These are phyloP conservation scores for Schizopora paradoxa DNA, from an alignment of 1,284 basidiomycete species.

Conservation along the genomic window DNA sequence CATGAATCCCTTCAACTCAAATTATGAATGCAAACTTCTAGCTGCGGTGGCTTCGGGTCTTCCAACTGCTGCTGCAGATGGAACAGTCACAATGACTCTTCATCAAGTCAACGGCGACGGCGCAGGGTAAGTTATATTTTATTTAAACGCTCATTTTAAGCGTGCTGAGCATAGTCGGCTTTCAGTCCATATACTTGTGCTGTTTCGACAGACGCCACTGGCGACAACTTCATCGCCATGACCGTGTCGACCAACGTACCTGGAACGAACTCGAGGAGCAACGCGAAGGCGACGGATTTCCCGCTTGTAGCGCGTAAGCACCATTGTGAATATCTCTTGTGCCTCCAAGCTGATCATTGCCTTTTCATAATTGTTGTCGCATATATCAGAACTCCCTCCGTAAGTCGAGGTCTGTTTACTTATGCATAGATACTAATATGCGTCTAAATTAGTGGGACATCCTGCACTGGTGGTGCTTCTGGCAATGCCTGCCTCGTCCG, in stretches of 20 bases:
- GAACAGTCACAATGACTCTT: conserved; percentile 22
- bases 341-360: not conserved
- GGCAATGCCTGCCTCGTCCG: conserved; percentile 23
- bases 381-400: not conserved
- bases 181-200: conserved; percentile 21
- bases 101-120: conserved; percentile 24
- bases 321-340: conserved; percentile 2
- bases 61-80: conserved; percentile 16
- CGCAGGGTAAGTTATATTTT: conserved; percentile 16
- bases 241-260: conserved; percentile 23
- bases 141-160: not conserved
- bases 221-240: conserved; percentile 20
- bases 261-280: conserved; percentile 19
- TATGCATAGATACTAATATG: conserved; percentile 15
- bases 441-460: conserved; percentile 15
- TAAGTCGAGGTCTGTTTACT: not conserved
- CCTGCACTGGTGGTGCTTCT: conserved; percentile 22
- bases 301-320: conserved; percentile 21
- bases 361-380: not conserved
- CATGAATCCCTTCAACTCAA: not conserved
- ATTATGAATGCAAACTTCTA: conserved; percentile 4
- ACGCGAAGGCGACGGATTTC: conserved; percentile 23
- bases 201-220: conserved; percentile 22
- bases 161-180: not conserved
- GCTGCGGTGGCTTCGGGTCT: conserved; percentile 20